phyloP scores from a whole-genome alignment of 768 basidiomycete genomes.

The Fomitopsis pulvina region DNA sequence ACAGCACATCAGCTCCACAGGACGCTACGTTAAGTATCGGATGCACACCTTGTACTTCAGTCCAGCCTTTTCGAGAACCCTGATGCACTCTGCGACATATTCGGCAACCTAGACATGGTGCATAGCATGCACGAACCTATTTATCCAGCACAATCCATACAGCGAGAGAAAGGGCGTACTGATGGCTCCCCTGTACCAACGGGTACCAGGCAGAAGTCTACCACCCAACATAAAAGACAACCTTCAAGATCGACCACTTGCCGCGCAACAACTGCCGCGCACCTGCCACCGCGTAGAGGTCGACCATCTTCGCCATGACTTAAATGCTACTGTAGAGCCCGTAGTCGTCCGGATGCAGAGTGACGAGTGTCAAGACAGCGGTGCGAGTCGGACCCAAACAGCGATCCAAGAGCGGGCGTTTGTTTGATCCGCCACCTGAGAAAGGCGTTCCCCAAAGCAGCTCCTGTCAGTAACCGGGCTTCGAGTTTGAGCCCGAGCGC shows the following conservation, averaged over 20 bases:
- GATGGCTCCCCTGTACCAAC: slow-evolving; percentile 74
- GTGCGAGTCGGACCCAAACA: too few species aligned
- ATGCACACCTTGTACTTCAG: slow-evolving; percentile 69
- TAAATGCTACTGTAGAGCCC: background rate
- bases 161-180: slow-evolving; percentile 31
- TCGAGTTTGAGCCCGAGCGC: background rate
- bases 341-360: background rate
- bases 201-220: slow-evolving; percentile 87
- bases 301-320: slow-evolving; percentile 12
- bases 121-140: slow-evolving; percentile 18
- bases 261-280: slow-evolving; percentile 5
- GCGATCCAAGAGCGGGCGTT: too few species aligned
- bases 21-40: too few species aligned
- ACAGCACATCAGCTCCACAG: too few species aligned
- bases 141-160: slow-evolving; percentile 22
- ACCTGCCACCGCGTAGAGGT: slow-evolving; percentile 80
- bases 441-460: too few species aligned
- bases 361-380: too few species aligned
- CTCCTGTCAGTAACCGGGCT: background rate
- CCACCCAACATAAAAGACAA: slow-evolving; percentile 1
- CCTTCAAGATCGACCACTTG: background rate
- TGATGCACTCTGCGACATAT: slow-evolving; percentile 77
- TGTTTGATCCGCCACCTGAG: too few species aligned
- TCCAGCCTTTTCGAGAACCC: slow-evolving; percentile 77
- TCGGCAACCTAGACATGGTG: slow-evolving; percentile 51